Conservation (phyloP, 768 basidiomycete genomes). For the Rubroboletus satanas region DNA sequence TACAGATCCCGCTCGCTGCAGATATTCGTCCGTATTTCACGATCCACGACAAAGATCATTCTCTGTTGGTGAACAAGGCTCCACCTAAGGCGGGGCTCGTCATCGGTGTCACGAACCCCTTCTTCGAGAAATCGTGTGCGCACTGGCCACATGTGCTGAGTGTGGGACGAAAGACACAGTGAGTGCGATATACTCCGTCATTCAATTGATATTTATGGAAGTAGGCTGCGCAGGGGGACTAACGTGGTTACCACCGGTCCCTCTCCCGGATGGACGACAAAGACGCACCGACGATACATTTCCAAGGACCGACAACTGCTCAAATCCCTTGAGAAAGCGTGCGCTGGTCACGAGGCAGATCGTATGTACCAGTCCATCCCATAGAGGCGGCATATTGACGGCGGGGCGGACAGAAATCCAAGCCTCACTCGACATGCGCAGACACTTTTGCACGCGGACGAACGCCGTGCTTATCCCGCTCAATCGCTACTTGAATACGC, state of each 20-base stretch:
- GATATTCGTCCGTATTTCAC: constrained; percentile 95
- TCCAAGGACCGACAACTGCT: constrained; percentile 79
- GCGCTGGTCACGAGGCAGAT: constrained; percentile 42
- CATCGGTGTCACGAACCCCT: constrained; percentile 85
- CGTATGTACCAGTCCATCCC: constrained; percentile 39
- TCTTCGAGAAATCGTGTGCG: constrained; percentile 71
- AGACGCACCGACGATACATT: constrained; percentile 76
- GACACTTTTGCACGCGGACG: constrained; percentile 83
- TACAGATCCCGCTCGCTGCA: constrained; percentile 73
- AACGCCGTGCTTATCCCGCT: constrained; percentile 85
- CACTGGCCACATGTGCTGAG: constrained; percentile 88
- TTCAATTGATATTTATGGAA: neutral
- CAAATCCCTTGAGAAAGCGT: constrained; percentile 65
- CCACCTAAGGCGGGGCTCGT: constrained; percentile 75
- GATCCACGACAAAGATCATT: constrained; percentile 88
- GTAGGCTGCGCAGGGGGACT: constrained; percentile 5
- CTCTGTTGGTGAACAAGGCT: constrained; percentile 71
- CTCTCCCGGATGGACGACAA: constrained; percentile 70
- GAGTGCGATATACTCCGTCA: constrained; percentile 17
- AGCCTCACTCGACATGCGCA: constrained; percentile 62
- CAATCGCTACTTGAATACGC: constrained; percentile 84
- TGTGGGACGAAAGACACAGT: constrained; percentile 52
- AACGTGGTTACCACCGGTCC: constrained; percentile 41
- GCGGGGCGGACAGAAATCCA: constrained; percentile 45
- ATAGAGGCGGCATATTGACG: neutral